Percentiles rank a stretch among this genome's conserved stretches.
Conservation (phyloP, 768 basidiomycete genomes). For the Collybia mongolica region DNA sequence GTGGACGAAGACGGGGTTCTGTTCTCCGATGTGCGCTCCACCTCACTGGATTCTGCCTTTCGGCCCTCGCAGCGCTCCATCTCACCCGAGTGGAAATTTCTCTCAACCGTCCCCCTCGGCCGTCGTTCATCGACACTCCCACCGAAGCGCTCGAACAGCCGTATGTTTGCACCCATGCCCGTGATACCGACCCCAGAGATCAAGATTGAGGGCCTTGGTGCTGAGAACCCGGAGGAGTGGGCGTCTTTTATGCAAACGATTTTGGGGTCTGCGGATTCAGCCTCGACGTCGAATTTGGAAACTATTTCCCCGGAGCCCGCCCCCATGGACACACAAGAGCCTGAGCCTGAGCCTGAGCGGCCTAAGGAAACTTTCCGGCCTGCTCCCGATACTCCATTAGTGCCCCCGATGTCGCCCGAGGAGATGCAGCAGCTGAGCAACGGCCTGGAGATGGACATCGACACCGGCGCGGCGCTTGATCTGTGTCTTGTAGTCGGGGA, state of each 20-base stretch:
- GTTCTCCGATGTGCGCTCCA: constrained; percentile 33
- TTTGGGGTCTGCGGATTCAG: constrained; percentile 19
- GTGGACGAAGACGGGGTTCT: constrained; percentile 46
- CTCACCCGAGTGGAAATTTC: constrained; percentile 41
- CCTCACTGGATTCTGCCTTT: constrained; percentile 37
- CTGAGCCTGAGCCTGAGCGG: not conserved
- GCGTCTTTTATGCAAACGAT: constrained; percentile 39
- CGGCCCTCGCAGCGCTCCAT: constrained; percentile 28
- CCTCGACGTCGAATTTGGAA: constrained; percentile 3
- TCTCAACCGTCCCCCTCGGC: constrained; percentile 25
- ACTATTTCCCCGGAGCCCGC: not conserved
- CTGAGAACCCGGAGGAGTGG: constrained; percentile 38
- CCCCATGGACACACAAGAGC: not conserved
- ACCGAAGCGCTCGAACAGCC: constrained; percentile 3
- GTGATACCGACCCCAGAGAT: constrained; percentile 20
- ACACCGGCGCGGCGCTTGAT: constrained; percentile 36
- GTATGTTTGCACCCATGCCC: constrained; percentile 2
- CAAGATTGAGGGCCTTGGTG: constrained; percentile 29
- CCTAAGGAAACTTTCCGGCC: not conserved
- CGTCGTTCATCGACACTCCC: constrained; percentile 30
- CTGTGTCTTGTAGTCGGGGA: constrained; percentile 34
- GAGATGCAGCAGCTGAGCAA: constrained; percentile 33
- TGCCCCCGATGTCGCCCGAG: constrained; percentile 29
- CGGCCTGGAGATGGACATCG: constrained; percentile 35
- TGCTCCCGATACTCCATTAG: constrained; percentile 4